These are phyloP conservation scores for Metschnikowia vanudenii DNA, from an alignment of 805 yeast species.

Conservation along the genomic window DNA sequence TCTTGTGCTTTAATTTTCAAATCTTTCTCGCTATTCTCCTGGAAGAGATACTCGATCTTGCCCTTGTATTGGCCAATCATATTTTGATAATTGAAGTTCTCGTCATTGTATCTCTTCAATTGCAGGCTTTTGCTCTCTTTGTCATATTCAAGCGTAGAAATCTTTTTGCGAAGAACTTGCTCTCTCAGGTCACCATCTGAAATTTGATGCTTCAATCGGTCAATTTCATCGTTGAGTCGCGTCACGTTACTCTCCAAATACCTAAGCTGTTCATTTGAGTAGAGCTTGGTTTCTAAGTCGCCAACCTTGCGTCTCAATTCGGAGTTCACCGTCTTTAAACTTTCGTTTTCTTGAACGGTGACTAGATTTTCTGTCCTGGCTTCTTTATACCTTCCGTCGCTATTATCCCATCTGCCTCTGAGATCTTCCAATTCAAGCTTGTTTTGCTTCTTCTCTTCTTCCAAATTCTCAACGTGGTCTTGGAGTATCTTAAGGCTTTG, in stretches of 20 bases:
- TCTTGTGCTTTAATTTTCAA: conserved; percentile 46
- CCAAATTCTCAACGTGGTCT: conserved; percentile 34
- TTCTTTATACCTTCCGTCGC: conserved; percentile 31
- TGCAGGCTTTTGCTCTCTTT: conserved; percentile 51
- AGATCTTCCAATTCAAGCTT: conserved; percentile 33
- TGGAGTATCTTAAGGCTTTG: conserved; percentile 30
- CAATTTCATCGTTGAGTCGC: conserved; percentile 51
- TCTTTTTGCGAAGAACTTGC: conserved; percentile 49
- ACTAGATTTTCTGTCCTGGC: conserved; percentile 53
- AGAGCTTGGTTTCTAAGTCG: conserved; percentile 47
- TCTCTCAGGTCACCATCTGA: conserved; percentile 52
- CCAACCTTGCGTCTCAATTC: conserved; percentile 48
- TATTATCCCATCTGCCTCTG: conserved; percentile 27
- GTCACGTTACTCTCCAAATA: conserved; percentile 60
- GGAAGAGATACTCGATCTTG: conserved; percentile 38
- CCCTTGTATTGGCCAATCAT: conserved; percentile 44
- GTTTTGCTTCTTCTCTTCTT: conserved; percentile 32
- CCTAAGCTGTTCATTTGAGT: conserved; percentile 51
- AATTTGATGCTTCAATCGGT: conserved; percentile 45
- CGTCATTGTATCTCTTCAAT: conserved; percentile 54
- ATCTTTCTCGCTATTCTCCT: conserved; percentile 43
- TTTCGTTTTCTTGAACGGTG: conserved; percentile 64
- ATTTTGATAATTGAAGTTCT: conserved; percentile 53
- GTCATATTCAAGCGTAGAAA: conserved; percentile 53
- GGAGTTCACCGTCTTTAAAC: conserved; percentile 53